Evolutionary conservation across 1,284 basidiomycete species (phyloP).

Genomic region (Mycocalia duriaeana): DNA sequence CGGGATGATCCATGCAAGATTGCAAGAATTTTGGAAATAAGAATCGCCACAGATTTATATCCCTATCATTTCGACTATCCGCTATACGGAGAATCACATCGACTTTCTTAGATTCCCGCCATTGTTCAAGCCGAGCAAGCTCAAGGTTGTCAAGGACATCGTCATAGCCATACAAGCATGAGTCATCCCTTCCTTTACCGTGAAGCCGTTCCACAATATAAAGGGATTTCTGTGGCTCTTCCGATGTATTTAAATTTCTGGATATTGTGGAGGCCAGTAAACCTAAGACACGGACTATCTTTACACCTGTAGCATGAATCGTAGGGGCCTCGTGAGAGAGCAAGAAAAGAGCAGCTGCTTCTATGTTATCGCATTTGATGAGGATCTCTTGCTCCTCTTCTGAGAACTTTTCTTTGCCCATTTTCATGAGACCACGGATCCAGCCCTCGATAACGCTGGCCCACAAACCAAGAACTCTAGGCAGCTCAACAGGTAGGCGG

Average conservation of each 20-base stretch:
- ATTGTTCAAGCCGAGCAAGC: constrained; percentile 54
- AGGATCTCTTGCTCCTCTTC: constrained; percentile 38
- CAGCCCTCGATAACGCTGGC: constrained; percentile 69
- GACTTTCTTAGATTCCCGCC: constrained; percentile 47
- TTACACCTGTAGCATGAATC: constrained; percentile 55
- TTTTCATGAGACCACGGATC: constrained; percentile 42
- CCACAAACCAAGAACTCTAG: constrained; percentile 72
- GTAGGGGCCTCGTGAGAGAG: constrained; percentile 56
- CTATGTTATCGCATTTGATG: constrained; percentile 54
- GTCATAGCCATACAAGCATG: constrained; percentile 58
- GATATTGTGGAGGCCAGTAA: constrained; percentile 40
- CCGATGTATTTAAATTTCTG: constrained; percentile 19
- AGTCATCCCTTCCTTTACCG: constrained; percentile 34
- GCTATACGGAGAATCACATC: constrained; percentile 60
- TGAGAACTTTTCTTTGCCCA: constrained; percentile 34
- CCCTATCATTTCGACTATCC: constrained; percentile 59
- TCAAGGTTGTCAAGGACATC: constrained; percentile 61
- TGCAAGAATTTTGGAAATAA: constrained; percentile 63
- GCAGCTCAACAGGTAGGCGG: constrained; percentile 60
- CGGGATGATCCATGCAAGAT: constrained; percentile 42
- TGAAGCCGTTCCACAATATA: constrained; percentile 49
- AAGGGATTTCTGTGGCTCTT: constrained; percentile 16
- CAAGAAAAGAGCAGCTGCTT: constrained; percentile 75
- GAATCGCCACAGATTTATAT: constrained; percentile 68
- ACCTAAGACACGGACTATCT: constrained; percentile 52